Base-by-base conservation (phyloP, 2,329 filamentous ascomycete genomes). In the Cytospora piceae region DNA sequence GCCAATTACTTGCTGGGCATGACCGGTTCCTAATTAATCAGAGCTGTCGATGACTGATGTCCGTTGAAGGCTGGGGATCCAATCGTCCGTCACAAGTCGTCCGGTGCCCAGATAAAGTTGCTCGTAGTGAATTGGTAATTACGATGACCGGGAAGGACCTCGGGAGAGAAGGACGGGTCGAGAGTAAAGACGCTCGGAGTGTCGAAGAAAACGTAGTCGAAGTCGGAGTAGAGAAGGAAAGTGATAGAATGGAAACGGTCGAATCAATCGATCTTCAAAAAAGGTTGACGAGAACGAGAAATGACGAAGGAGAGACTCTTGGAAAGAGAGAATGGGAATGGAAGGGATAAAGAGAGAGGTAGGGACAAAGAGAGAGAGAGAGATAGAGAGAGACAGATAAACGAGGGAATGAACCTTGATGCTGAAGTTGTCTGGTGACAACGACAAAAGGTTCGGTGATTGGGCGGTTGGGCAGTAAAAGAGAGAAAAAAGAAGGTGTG, bases 401-500 rank as follows among this genome's bases (percentile, higher is more conserved):
- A 58, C 42, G 64, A 64, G 7, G 58, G 32, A 57, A 61, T 31
- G 3, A 32, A 51, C 52, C 42, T 32, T 52, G 52, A 15, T 52
- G 61, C 20, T 32, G 34, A 32, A n/a, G 14, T 31, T 37, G 8
- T 49, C 31, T 51, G 27, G 53, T 22, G 54, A 32, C 29, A 53
- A 39, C 53, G n/a, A 31, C n/a, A 31, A 57, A 4, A 31, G 27
- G 32, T 31, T 37, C 34, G 46, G 32, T 51, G 31, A 54, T 54
- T 58, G 64, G 59, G 64, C 64, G 57, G 51, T 9, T 52, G 37
- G 22, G 51, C 34, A 29, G 51, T 39, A 62, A 39, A 67, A 61
- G 56, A 67, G 58, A 22, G 46, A 58, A 61, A 64, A 64, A 57
- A 64, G 57, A 67, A 56, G 65, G 61, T 67, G 61, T 56, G 51